These are phyloP conservation scores for Spirogloea muscicola DNA, from an alignment of 139 green algal genomes.

Conservation along the genomic window DNA sequence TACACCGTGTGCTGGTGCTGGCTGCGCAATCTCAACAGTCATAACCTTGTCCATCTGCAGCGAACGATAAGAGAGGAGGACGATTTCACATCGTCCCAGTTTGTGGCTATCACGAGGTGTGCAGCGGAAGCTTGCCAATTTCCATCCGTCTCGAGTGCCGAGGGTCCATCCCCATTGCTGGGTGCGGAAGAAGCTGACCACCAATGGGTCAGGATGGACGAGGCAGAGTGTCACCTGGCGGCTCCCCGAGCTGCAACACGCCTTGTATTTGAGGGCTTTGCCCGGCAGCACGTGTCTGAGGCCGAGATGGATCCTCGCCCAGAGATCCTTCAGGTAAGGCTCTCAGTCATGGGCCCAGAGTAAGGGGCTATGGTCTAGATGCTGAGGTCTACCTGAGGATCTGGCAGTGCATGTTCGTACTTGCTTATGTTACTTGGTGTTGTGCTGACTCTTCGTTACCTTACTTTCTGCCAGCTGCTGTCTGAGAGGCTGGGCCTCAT, in stretches of 20 bases:
- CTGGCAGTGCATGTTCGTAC: background rate
- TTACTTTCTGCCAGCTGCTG: slow-evolving; percentile 10
- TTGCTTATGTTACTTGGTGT: background rate
- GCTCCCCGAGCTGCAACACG: background rate
- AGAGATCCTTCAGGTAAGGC: slow-evolving; percentile 16
- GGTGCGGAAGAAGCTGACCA: too few relatives aligned
- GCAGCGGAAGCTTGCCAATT: too few relatives aligned
- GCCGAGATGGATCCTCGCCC: slow-evolving; percentile 25
- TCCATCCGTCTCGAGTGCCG: too few relatives aligned
- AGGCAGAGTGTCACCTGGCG: background rate
- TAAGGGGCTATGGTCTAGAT: background rate
- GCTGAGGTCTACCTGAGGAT: background rate
- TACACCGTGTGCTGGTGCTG: too few relatives aligned
- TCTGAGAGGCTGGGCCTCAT: background rate
- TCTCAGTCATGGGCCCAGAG: background rate
- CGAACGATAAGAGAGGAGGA: background rate
- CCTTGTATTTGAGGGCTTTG: slow-evolving; percentile 29
- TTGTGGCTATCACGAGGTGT: slow-evolving; percentile 16
- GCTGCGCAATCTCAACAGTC: too few relatives aligned
- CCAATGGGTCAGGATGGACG: slow-evolving; percentile 25
- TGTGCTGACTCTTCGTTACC: background rate
- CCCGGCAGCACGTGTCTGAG: slow-evolving; percentile 21
- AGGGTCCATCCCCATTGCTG: too few relatives aligned
- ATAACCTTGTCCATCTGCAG: too few relatives aligned
- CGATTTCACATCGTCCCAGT: background rate